phyloP scores from a whole-genome alignment of 768 basidiomycete species.

The Basidioascus undulatus region DNA sequence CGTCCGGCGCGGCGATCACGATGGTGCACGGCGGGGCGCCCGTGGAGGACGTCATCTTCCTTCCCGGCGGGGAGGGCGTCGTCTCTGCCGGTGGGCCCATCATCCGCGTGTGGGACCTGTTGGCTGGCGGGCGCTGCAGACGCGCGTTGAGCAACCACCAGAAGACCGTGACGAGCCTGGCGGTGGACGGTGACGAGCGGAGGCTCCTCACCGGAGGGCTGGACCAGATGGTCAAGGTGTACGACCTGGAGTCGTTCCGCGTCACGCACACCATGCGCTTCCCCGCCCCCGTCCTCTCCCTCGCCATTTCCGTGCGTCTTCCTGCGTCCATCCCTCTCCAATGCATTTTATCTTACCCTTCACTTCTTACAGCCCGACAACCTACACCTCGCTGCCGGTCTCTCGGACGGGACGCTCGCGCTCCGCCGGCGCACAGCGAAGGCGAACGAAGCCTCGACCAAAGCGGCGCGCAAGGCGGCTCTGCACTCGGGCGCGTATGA shows the following conservation, averaged over 20 bases:
- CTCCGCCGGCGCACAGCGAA: slow-evolving; percentile 68
- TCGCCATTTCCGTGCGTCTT: slow-evolving; percentile 63
- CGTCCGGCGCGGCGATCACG: slow-evolving; percentile 27
- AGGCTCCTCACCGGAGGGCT: slow-evolving; percentile 71
- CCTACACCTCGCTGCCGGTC: slow-evolving; percentile 87
- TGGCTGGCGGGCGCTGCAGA: slow-evolving; percentile 62
- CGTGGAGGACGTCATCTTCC: slow-evolving; percentile 79
- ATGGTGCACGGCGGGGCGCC: slow-evolving; percentile 30
- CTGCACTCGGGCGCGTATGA: slow-evolving; percentile 38
- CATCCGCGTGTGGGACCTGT: slow-evolving; percentile 79
- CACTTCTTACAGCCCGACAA: slow-evolving; percentile 54
- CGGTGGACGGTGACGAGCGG: slow-evolving; percentile 39
- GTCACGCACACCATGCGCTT: slow-evolving; percentile 98
- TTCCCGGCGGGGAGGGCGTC: slow-evolving; percentile 51
- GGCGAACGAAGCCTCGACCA: slow-evolving; percentile 25
- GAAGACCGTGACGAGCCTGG: slow-evolving; percentile 77
- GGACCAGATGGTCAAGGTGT: slow-evolving; percentile 97
- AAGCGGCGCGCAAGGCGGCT: slow-evolving; percentile 13
- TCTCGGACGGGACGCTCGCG: slow-evolving; percentile 96
- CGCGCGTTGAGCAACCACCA: slow-evolving; percentile 91
- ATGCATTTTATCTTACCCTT: not conserved
- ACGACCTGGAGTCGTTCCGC: slow-evolving; percentile 77
- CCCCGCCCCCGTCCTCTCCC: slow-evolving; percentile 66
- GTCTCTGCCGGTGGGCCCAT: slow-evolving; percentile 78
- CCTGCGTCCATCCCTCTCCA: not conserved